phyloP scores from a whole-genome alignment of 371 early-diverging fungal species.

The Syncephalastrum sp. region DNA sequence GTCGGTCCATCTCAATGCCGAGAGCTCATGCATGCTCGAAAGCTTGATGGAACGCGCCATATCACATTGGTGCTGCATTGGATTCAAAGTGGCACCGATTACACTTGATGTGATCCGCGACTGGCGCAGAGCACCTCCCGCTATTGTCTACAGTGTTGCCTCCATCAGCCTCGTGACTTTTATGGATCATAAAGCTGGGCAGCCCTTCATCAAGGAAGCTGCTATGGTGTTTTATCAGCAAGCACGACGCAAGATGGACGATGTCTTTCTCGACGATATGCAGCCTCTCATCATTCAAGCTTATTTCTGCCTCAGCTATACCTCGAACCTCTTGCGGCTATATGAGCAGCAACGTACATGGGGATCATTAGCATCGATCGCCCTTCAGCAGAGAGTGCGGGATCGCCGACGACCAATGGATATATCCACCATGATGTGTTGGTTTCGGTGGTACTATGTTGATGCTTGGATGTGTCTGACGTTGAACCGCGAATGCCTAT shows the following conservation, averaged over 20 bases:
- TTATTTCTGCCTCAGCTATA: conserved; percentile 25
- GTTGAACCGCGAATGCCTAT: conserved; percentile 26
- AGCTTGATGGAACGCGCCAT: conserved; percentile 20
- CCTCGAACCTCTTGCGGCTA: conserved; percentile 21
- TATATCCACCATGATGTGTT: conserved; percentile 14
- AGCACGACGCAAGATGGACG: conserved; percentile 30
- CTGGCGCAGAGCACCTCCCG: conserved; percentile 22
- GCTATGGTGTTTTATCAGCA: conserved; percentile 31
- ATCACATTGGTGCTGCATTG: conserved; percentile 33
- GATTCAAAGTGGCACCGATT: conserved; percentile 31
- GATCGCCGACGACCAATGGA: conserved; percentile 1
- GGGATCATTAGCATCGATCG: conserved; percentile 22
- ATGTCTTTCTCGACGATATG: conserved; percentile 18
- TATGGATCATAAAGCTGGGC: conserved; percentile 16
- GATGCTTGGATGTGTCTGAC: conserved; percentile 45
- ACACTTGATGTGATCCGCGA: conserved; percentile 15
- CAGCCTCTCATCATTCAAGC: conserved; percentile 13
- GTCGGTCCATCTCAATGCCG: conserved; percentile 12
- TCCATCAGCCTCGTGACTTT: conserved; percentile 29
- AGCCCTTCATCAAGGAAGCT: conserved; percentile 18
- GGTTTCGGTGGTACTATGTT: conserved; percentile 41
- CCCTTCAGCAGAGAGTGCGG: conserved; percentile 11
- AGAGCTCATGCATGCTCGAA: conserved; percentile 17
- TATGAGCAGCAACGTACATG: conserved; percentile 23
- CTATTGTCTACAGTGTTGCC: conserved; percentile 30